These are phyloP conservation scores for Sclerotiophoma versabilis DNA, from an alignment of 2,329 filamentous ascomycete genomes.

Conservation along the genomic window DNA sequence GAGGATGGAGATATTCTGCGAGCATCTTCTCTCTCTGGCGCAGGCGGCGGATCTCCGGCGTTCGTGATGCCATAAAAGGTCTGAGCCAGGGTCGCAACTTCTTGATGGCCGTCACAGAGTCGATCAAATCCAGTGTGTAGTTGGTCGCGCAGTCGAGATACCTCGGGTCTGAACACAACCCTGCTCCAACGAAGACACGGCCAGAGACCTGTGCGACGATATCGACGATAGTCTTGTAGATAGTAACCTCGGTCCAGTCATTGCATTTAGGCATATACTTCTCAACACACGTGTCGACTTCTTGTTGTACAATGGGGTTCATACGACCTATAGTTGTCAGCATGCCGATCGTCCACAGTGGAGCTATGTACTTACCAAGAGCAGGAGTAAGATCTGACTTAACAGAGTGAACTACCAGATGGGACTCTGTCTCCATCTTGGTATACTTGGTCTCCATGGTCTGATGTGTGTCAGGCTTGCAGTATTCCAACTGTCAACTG, in stretches of 20 bases:
- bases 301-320: constrained; percentile 36
- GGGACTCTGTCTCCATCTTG: constrained; percentile 27
- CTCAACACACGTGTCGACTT: constrained; percentile 39
- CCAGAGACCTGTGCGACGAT: constrained; percentile 47
- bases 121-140: constrained; percentile 44
- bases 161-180: constrained; percentile 36
- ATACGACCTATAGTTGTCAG: constrained; percentile 37
- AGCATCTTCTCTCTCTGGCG: constrained; percentile 25
- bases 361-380: constrained; percentile 32
- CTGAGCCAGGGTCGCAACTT: constrained; percentile 33
- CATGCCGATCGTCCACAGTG: background rate
- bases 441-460: constrained; percentile 44
- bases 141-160: constrained; percentile 40
- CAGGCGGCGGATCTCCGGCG: constrained; percentile 33
- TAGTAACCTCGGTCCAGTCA: constrained; percentile 42
- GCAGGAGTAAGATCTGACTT: constrained; percentile 46
- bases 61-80: constrained; percentile 34
- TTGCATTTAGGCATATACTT: constrained; percentile 38
- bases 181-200: constrained; percentile 43
- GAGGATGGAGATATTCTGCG: constrained; percentile 27
- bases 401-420: constrained; percentile 30
- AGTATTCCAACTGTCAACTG: background rate
- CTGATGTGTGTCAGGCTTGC: constrained; percentile 18
- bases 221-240: constrained; percentile 37
- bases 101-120: constrained; percentile 38